Percentiles rank a stretch among this genome's conserved stretches.
These are phyloP conservation scores for Syzygium aromaticum DNA, from an alignment of 345 rosid species.

Conservation along the genomic window DNA sequence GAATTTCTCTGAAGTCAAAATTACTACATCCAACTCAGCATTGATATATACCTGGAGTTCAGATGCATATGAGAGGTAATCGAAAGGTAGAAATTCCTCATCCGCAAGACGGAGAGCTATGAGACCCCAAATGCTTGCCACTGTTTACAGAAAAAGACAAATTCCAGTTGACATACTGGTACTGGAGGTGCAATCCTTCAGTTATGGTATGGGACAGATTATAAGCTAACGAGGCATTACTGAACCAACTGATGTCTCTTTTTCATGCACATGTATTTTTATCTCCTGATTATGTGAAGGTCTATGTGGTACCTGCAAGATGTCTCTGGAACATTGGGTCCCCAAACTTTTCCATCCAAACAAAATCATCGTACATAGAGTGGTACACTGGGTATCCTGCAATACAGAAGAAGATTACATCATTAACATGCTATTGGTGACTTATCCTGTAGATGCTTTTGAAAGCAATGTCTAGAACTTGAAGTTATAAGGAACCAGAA, in stretches of 20 bases:
- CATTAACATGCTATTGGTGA: background rate
- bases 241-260: background rate
- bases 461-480: background rate
- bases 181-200: background rate
- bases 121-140: slow-evolving; percentile 69
- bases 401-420: background rate
- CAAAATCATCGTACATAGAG: slow-evolving; percentile 75
- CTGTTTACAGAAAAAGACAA: slow-evolving; percentile 6
- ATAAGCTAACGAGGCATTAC: background rate
- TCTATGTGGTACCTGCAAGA: slow-evolving; percentile 43
- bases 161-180: background rate
- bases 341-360: slow-evolving; percentile 81
- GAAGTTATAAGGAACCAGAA: background rate
- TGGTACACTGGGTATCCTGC: slow-evolving; percentile 82
- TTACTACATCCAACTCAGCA: background rate
- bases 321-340: slow-evolving; percentile 69
- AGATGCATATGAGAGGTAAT: slow-evolving; percentile 52
- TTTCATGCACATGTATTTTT: background rate
- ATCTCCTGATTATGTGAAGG: background rate
- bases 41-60: slow-evolving; percentile 48
- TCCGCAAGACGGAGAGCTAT: slow-evolving; percentile 75
- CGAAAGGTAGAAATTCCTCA: slow-evolving; percentile 62
- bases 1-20: background rate
- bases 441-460: background rate
- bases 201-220: background rate